phyloP scores from a whole-genome alignment of 108 stramenopile genomes.

The Parmales sp. region DNA sequence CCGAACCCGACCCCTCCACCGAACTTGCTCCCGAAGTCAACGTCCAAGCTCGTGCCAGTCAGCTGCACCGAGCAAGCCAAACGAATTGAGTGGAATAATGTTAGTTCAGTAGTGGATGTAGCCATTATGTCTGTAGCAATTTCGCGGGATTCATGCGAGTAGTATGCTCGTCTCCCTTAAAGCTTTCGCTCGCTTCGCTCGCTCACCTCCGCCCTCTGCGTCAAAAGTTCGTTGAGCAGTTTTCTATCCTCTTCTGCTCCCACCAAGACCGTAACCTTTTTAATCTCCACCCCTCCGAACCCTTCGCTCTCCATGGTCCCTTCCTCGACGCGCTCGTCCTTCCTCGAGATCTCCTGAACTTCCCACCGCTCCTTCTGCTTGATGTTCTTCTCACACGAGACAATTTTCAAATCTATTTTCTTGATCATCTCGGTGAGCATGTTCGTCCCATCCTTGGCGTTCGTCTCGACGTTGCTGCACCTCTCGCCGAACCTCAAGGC shows the following conservation, averaged over 20 bases:
- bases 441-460: slow-evolving; percentile 21
- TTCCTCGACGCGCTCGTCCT: slow-evolving; percentile 24
- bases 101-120: too few relatives aligned
- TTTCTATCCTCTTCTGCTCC: slow-evolving; percentile 34
- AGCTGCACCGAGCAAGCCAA: too few relatives aligned
- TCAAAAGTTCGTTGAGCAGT: slow-evolving; percentile 21
- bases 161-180: too few relatives aligned
- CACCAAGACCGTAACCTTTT: slow-evolving; percentile 24
- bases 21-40: not conserved
- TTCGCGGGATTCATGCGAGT: too few relatives aligned
- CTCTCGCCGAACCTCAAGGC: slow-evolving; percentile 49
- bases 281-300: slow-evolving; percentile 32
- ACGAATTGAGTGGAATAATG: too few relatives aligned
- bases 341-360: slow-evolving; percentile 19
- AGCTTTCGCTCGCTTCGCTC: too few relatives aligned
- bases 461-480: slow-evolving; percentile 33
- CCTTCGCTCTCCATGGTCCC: slow-evolving; percentile 29
- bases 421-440: slow-evolving; percentile 36
- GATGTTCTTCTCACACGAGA: slow-evolving; percentile 24
- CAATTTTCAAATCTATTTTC: slow-evolving; percentile 29
- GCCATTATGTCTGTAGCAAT: too few relatives aligned
- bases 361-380: slow-evolving; percentile 36
- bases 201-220: slow-evolving; percentile 26
- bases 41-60: slow-evolving; percentile 17
- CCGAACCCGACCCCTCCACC: slow-evolving; percentile 31